Evolutionary conservation across 2,329 filamentous ascomycete species (phyloP).

Genomic region (Xylariaceae sp.): DNA sequence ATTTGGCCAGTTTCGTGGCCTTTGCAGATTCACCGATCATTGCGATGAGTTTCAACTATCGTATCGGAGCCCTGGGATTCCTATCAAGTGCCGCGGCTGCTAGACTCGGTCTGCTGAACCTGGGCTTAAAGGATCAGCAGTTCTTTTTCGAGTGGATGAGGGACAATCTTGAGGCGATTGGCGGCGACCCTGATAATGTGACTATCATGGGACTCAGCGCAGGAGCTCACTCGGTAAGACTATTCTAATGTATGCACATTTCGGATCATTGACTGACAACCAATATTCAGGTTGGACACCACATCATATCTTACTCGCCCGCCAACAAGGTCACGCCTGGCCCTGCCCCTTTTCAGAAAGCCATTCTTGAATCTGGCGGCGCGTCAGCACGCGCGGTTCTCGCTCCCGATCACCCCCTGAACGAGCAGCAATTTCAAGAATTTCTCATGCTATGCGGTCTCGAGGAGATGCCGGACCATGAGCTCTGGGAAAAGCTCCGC

Average conservation of each 20-base stretch:
- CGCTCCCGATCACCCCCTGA: constrained; percentile 49
- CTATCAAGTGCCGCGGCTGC: constrained; percentile 50
- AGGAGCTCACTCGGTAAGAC: constrained; percentile 52
- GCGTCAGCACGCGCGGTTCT: constrained; percentile 52
- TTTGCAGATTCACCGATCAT: constrained; percentile 50
- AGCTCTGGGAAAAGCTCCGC: constrained; percentile 48
- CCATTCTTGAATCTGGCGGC: constrained; percentile 53
- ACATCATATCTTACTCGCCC: constrained; percentile 49
- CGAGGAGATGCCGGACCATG: constrained; percentile 41
- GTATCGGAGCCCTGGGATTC: constrained; percentile 65
- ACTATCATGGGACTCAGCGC: constrained; percentile 59
- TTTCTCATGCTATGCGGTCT: constrained; percentile 50
- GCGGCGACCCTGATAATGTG: constrained; percentile 52
- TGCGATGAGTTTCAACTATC: constrained; percentile 57
- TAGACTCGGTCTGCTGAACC: constrained; percentile 54
- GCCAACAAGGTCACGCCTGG: constrained; percentile 30
- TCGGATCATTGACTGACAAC: too few relatives aligned
- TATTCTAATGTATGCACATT: too few relatives aligned
- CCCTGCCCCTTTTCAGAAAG: constrained; percentile 45
- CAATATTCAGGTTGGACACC: constrained; percentile 46
- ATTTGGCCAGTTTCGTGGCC: constrained; percentile 57
- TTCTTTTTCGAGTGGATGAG: constrained; percentile 55
- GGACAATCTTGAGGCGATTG: constrained; percentile 54
- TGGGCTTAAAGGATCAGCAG: constrained; percentile 60
- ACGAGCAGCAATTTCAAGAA: constrained; percentile 51